Evolutionary conservation across 2,329 filamentous ascomycete genomes (phyloP).

Genomic region (Fusarium sp.): DNA sequence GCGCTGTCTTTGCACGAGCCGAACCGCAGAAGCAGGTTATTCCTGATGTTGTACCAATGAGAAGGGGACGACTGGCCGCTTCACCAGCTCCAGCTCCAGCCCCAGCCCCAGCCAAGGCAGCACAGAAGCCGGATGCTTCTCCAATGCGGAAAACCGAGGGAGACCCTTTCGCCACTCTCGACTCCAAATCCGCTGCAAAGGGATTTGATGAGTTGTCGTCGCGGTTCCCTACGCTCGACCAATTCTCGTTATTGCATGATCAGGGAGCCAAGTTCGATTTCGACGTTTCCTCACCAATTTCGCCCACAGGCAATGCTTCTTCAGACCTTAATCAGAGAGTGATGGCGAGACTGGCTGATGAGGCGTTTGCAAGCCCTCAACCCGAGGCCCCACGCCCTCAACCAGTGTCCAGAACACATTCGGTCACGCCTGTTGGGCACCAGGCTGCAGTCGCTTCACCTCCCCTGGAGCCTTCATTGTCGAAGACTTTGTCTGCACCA

Average conservation of each 20-base stretch:
- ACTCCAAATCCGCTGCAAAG: constrained; percentile 69
- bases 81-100: constrained; percentile 54
- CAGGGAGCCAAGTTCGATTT: constrained; percentile 89
- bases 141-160: constrained; percentile 74
- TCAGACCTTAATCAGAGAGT: constrained; percentile 73
- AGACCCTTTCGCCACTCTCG: constrained; percentile 93
- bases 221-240: constrained; percentile 90
- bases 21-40: constrained; percentile 79
- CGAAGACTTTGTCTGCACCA: constrained; percentile 59
- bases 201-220: constrained; percentile 85
- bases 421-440: constrained; percentile 50
- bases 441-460: constrained; percentile 44
- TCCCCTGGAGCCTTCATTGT: constrained; percentile 50
- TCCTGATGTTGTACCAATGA: constrained; percentile 94
- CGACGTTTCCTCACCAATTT: constrained; percentile 67
- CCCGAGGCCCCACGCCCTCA: constrained; percentile 37
- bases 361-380: constrained; percentile 77
- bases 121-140: constrained; percentile 72
- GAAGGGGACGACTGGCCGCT: constrained; percentile 78
- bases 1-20: constrained; percentile 85
- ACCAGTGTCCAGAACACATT: constrained; percentile 50
- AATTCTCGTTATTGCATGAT: constrained; percentile 92
- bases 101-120: constrained; percentile 53
- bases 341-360: constrained; percentile 84
- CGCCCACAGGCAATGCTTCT: constrained; percentile 64